These are phyloP conservation scores for Candolleomyces eurysporus DNA, from an alignment of 768 basidiomycete species.

Conservation along the genomic window DNA sequence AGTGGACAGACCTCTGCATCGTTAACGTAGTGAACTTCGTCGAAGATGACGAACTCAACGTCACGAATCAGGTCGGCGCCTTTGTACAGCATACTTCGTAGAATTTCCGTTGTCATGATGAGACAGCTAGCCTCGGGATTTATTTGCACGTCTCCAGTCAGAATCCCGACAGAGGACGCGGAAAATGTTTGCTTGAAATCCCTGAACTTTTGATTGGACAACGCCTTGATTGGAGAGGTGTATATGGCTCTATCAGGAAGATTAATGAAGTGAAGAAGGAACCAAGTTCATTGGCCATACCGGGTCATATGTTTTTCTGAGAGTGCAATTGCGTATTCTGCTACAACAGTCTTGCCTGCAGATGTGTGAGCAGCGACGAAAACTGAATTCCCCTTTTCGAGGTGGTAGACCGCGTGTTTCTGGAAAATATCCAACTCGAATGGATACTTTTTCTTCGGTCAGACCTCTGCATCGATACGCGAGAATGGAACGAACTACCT, in stretches of 20 bases:
- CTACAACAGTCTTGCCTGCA: conserved; percentile 99
- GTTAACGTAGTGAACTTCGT: conserved; percentile 99
- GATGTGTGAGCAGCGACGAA: conserved; percentile 99
- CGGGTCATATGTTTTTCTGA: conserved; percentile 99
- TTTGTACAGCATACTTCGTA: conserved; percentile 98
- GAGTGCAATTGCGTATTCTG: conserved; percentile 96
- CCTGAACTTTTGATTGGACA: conserved; percentile 98
- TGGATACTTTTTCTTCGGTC: conserved; percentile 61
- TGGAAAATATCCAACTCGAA: conserved; percentile 99
- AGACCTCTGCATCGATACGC: not conserved
- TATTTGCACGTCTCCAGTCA: conserved; percentile 99
- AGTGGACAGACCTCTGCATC: conserved; percentile 79
- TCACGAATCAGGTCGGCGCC: conserved; percentile 98
- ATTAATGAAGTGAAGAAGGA: conserved; percentile 6
- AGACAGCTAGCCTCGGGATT: conserved; percentile 97
- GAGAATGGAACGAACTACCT: conserved; percentile 44
- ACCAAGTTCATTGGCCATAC: conserved; percentile 36
- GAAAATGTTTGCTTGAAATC: conserved; percentile 98
- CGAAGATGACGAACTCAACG: conserved; percentile 99
- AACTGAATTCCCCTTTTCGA: conserved; percentile 96
- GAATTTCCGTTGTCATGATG: conserved; percentile 97
- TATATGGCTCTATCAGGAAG: conserved; percentile 79
- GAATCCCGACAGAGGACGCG: conserved; percentile 86
- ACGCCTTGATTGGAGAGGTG: conserved; percentile 97
- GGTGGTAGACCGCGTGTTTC: conserved; percentile 96